phyloP scores from a whole-genome alignment of 805 yeast genomes.

The Myxozyma vanderwaltii region DNA sequence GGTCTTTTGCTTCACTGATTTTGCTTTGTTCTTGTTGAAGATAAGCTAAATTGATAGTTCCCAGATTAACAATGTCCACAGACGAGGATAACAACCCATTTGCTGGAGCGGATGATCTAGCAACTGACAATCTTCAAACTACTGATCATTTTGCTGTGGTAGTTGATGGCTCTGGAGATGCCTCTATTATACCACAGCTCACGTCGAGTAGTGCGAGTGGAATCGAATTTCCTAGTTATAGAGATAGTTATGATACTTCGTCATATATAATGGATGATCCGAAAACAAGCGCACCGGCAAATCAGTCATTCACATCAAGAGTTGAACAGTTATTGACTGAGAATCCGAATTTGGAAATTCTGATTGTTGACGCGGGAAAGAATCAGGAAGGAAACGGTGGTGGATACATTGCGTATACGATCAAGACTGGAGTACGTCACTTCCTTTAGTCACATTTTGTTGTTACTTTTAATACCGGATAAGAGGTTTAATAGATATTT shows the following conservation, averaged over 20 bases:
- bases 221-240: slow-evolving; percentile 28
- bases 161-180: slow-evolving; percentile 15
- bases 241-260: slow-evolving; percentile 30
- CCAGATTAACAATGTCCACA: slow-evolving; percentile 1
- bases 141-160: slow-evolving; percentile 32
- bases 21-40: no score
- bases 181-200: background rate
- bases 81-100: slow-evolving; percentile 50
- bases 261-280: slow-evolving; percentile 21
- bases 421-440: slow-evolving; percentile 53
- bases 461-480: background rate
- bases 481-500: background rate
- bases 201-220: background rate
- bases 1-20: no score
- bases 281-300: background rate
- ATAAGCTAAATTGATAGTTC: background rate
- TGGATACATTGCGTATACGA: slow-evolving; percentile 81
- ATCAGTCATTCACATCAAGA: slow-evolving; percentile 35
- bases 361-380: slow-evolving; percentile 81
- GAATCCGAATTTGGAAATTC: slow-evolving; percentile 42
- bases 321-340: slow-evolving; percentile 42
- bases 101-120: slow-evolving; percentile 40
- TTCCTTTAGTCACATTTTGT: slow-evolving; percentile 28
- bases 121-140: slow-evolving; percentile 24
- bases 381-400: slow-evolving; percentile 76